Base-by-base conservation (phyloP, 106 monocot species). In the Vanilla planifolia region DNA sequence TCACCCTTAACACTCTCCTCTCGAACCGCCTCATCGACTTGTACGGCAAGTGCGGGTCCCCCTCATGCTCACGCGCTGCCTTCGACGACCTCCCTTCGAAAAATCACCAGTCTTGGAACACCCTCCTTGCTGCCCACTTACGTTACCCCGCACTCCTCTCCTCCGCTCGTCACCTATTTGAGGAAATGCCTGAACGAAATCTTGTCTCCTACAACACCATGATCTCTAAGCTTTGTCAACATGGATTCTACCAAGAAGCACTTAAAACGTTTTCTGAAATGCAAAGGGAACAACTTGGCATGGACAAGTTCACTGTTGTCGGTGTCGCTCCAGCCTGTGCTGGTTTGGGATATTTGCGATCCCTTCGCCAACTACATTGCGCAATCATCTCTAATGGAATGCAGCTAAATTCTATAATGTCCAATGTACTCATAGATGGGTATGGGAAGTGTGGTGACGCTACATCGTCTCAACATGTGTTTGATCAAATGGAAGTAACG, bases 391-490 rank as follows among this genome's bases (percentile, higher is more conserved):
- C 36, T 2, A 45, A 43, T 24, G 74, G 74, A 59, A 14, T 83
- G 45, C 63, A 69, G 8, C 3, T 76, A 28, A 78, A 65, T 58
- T 16, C 50, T 23, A 75, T 81, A 16, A 76, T 73, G 55, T 48
- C 22, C 8, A 89, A 89, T 39, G 74, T 65, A 9, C 22, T 89
- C 61, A 71, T 89, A 14, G 75, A 72, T 41, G 70, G 71, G 17
- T 89, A 89, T 25, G 84, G 84, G 15, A 89, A 89, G 67, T 85
- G 85, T n/a, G 67, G 75, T 3, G 75, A 80, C 57, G 43, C 51
- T 2, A 64, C 60, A 9, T 11, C 45, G 0, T 23, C 83, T 20
- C 41, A 65, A 20, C 23, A 5, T 11, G 43, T 83, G 20, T 89
- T 89, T 23, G 68, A 89, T 62, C 19, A 23, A 8, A 80, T 77